phyloP scores from a whole-genome alignment of 352 stramenopile genomes.

The Lagenidium giganteum region DNA sequence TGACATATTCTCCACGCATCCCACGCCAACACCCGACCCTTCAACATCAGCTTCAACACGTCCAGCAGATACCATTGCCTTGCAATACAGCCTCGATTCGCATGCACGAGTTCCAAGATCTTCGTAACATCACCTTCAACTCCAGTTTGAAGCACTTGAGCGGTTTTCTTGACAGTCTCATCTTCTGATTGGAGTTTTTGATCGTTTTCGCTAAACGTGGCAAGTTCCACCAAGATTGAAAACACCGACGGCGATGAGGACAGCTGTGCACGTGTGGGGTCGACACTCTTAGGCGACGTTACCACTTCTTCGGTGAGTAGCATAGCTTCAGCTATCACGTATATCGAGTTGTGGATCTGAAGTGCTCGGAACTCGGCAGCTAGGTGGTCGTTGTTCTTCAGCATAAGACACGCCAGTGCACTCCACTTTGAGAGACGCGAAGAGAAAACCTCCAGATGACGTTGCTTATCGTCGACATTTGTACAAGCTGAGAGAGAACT shows the following conservation, averaged over 20 bases:
- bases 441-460: constrained; percentile 24
- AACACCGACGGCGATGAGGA: constrained; percentile 27
- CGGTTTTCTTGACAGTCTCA: constrained; percentile 5
- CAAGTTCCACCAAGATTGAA: constrained; percentile 34
- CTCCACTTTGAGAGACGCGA: constrained; percentile 36
- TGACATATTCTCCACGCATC: constrained; percentile 43
- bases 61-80: constrained; percentile 37
- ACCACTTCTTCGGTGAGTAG: constrained; percentile 17
- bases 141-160: constrained; percentile 27
- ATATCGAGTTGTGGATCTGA: constrained; percentile 48
- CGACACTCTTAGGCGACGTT: not conserved
- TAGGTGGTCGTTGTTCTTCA: constrained; percentile 34
- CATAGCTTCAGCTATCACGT: constrained; percentile 41
- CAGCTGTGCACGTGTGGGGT: too few relatives aligned
- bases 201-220: constrained; percentile 6
- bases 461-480: constrained; percentile 7
- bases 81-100: constrained; percentile 19
- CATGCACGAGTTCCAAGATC: constrained; percentile 48
- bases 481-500: constrained; percentile 20
- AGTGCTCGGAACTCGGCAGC: constrained; percentile 50
- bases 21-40: constrained; percentile 30
- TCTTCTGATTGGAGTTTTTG: too few relatives aligned
- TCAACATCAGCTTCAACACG: constrained; percentile 40
- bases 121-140: constrained; percentile 54
- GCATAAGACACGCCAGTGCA: constrained; percentile 36